Evolutionary conservation across 2,329 filamentous ascomycete species (phyloP).

Genomic region (Ceratocystis ficicola): DNA sequence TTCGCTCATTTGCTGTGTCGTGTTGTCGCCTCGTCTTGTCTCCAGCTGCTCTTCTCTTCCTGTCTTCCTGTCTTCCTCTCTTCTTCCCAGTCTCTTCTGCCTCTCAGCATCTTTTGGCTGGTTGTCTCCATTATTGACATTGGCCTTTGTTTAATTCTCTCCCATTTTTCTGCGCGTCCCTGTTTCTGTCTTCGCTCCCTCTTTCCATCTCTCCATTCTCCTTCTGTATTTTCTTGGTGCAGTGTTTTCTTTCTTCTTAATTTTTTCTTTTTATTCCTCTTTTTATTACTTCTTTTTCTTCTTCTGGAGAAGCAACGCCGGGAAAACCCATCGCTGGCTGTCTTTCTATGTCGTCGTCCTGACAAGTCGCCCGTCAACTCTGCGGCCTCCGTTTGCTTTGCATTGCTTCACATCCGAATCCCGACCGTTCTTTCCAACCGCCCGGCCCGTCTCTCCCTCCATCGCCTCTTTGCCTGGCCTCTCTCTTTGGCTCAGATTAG

Average conservation of each 20-base stretch:
- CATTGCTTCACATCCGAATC: background rate
- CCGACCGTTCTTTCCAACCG: background rate
- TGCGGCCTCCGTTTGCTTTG: background rate
- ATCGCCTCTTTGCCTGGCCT: too few species aligned
- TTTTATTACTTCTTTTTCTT: slow-evolving; percentile 10
- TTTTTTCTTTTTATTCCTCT: background rate
- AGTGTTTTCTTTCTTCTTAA: background rate
- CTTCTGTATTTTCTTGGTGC: background rate
- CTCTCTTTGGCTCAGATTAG: too few species aligned
- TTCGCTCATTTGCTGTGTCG: background rate
- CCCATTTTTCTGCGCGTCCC: background rate
- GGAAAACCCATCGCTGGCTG: too few species aligned
- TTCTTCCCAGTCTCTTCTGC: too few species aligned
- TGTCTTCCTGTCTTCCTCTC: too few species aligned
- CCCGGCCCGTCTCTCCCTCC: background rate
- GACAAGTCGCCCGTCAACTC: background rate
- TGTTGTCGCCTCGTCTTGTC: too few species aligned
- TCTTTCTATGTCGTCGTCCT: background rate
- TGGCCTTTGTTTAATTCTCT: slow-evolving; percentile 1
- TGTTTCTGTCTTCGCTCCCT: background rate
- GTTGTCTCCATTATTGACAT: background rate
- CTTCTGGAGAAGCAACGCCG: too few species aligned
- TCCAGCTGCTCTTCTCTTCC: too few species aligned
- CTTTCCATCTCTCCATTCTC: background rate
- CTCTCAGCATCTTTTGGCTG: background rate